Evolutionary conservation across 805 yeast species (phyloP), one percentile per base, ranked within the genome.

Genomic region (Teunomyces aglyptinius): DNA sequence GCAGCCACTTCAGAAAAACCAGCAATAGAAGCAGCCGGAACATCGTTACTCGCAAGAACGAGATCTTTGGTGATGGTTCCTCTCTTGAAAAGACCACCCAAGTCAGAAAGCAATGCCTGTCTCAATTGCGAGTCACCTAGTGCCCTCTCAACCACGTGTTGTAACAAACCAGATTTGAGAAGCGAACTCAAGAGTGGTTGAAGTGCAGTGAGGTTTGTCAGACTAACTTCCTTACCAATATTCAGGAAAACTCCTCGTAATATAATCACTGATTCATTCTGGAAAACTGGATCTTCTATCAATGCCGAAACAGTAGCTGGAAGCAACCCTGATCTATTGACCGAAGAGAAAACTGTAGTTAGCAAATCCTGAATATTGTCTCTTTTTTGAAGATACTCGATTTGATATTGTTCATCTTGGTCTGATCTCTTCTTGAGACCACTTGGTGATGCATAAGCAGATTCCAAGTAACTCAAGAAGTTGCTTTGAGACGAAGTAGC

Each of bases 281-380:
- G 63, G 54, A 65, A 65, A 38, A 52, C 45, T 2, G 55, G 48
- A 49, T 61, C 51, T 12, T 58, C 50, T 20, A 65, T 54, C 43
- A 65, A 54, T 8, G 53, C 47, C 44, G 47, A 43, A 34, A 65
- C 41, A 26, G 67, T 60, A 26, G 55, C 61, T 35, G 52, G 56
- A 33, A 65, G 42, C 33, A 65, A 51, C 6, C 64, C 65, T 6
- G 68, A 63, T 49, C 58, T 50, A 27, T 54, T 63, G 44, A 64
- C 57, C 3, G 68, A 51, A 2, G 52, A 36, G 32, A 65, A 56
- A n/a, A 65, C 51, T 6, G 69, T 65, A 16, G 59, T 53, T 26
- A 62, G 51, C 48, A 65, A 61, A 36, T 64, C 67, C 41, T 57
- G 63, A 38, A 64, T 50, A 42, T 65, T 65, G 51, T 60, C 67